phyloP scores from a whole-genome alignment of 2,329 filamentous ascomycete genomes.

The Paracoccidioides lutzii region DNA sequence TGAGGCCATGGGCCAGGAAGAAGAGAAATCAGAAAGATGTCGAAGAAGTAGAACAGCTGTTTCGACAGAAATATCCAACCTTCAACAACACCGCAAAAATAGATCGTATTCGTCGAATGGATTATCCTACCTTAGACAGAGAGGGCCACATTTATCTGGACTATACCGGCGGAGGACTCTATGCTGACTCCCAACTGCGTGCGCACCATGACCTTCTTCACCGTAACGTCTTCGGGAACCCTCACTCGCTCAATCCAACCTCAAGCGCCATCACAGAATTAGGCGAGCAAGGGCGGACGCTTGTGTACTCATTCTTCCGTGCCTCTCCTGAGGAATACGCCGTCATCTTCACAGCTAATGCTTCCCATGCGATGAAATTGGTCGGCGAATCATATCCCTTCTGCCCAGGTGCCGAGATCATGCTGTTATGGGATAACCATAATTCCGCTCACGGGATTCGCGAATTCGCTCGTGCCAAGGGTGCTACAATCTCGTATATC shows the following conservation, averaged over 20 bases:
- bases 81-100: slow-evolving; percentile 4
- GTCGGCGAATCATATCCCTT: slow-evolving; percentile 28
- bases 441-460: slow-evolving; percentile 50
- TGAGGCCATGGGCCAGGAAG: not conserved
- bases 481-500: slow-evolving; percentile 3
- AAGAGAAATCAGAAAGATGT: not conserved
- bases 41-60: slow-evolving; percentile 6
- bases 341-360: slow-evolving; percentile 49
- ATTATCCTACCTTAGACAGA: slow-evolving; percentile 6
- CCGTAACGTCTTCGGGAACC: slow-evolving; percentile 52
- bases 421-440: slow-evolving; percentile 47
- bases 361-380: slow-evolving; percentile 50
- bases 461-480: slow-evolving; percentile 14
- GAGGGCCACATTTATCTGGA: slow-evolving; percentile 8
- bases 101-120: slow-evolving; percentile 6
- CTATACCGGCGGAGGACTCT: slow-evolving; percentile 8
- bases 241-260: slow-evolving; percentile 51
- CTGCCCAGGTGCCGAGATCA: slow-evolving; percentile 35
- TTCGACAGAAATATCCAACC: slow-evolving; percentile 4
- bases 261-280: slow-evolving; percentile 45
- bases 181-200: slow-evolving; percentile 7
- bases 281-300: slow-evolving; percentile 44
- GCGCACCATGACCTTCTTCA: slow-evolving; percentile 12
- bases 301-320: slow-evolving; percentile 45
- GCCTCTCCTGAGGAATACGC: slow-evolving; percentile 48